Evolutionary conservation across 2,329 filamentous ascomycete species (phyloP).

Genomic region (Stagonosporopsis chrysanthemi): DNA sequence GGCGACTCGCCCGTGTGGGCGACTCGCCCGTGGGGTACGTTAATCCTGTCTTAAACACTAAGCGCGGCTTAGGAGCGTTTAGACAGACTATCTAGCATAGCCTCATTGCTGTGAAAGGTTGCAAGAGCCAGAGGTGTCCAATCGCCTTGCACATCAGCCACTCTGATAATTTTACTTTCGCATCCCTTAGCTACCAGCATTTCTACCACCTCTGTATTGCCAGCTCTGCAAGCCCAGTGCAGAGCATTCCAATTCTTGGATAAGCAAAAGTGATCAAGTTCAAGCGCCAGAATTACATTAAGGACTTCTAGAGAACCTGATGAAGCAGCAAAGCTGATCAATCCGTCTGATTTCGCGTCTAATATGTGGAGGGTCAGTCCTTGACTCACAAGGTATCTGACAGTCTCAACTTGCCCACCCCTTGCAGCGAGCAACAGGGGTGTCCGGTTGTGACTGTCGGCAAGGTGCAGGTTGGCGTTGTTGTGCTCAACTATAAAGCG

Average conservation of each 20-base stretch:
- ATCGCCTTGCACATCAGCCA: constrained; percentile 1
- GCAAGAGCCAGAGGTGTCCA: constrained; percentile 22
- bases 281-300: neutral
- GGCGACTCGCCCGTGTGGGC: too few relatives aligned
- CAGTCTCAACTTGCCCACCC: neutral
- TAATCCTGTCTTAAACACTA: too few relatives aligned
- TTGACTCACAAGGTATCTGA: neutral
- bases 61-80: too few relatives aligned
- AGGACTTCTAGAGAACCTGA: constrained; percentile 12
- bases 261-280: neutral
- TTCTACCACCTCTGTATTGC: constrained; percentile 11
- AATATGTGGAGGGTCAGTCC: neutral
- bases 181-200: constrained; percentile 8
- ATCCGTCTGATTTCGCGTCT: constrained; percentile 13
- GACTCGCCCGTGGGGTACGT: too few relatives aligned
- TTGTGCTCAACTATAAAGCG: neutral
- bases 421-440: constrained; percentile 9
- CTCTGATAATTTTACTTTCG: constrained; percentile 1
- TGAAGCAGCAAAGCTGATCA: constrained; percentile 14
- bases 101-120: constrained; percentile 17
- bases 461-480: neutral
- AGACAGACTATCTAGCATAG: too few relatives aligned
- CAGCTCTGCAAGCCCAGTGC: constrained; percentile 1
- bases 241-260: neutral
- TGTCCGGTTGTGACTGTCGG: constrained; percentile 1